Evolutionary conservation across 1,284 basidiomycete species (phyloP), one percentile per base, ranked within the genome.

Genomic region (Neotropicomus parvogracilis): DNA sequence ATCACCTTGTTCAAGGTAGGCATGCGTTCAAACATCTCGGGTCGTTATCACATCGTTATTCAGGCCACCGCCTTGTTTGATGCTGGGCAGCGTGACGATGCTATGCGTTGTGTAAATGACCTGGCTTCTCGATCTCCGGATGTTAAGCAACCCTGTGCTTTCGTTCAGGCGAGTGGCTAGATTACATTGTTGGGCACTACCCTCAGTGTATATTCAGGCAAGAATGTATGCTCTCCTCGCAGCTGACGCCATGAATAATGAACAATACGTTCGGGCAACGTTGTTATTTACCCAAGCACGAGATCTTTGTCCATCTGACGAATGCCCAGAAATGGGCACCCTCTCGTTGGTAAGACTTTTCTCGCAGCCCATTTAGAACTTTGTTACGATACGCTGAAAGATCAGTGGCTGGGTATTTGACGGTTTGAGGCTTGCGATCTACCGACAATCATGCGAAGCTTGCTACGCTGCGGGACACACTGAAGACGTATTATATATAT

Each of bases 341-440:
- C 14, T 58, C 6, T 60, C 59, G 2, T 45, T 60, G 0, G 50
- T 57, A 40, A 52, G 57, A 13, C 3, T 12, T 33, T 35, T 6
- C 12, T 20, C 24, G 1, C 12, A 3, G 43, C 31, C 21, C 35
- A 2, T 10, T 6, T 0, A 4, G 11, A 35, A 40, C 4, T 21
- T 45, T 3, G 35, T 11, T 9, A 6, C 37, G 16, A 43, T n/a
- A 5, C 13, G 21, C 5, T 33, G 2, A 33, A 17, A 60, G 62
- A 40, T 62, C 14, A 59, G 29, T 9, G 48, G 61, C 11, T 64
- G 62, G 59, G n/a, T 29, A 16, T 55, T 60, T 16, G 46, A 51
- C 24, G 40, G 11, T 11, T 20, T 64, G 24, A 46, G 40, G 34
- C 32, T 50, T 19, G 6, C 27, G 8, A 40, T 63, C 10, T 34